Evolutionary conservation across 805 yeast genomes (phyloP), one percentile per base, ranked within the genome.

Genomic region (Teunomyces lycoperdinae): DNA sequence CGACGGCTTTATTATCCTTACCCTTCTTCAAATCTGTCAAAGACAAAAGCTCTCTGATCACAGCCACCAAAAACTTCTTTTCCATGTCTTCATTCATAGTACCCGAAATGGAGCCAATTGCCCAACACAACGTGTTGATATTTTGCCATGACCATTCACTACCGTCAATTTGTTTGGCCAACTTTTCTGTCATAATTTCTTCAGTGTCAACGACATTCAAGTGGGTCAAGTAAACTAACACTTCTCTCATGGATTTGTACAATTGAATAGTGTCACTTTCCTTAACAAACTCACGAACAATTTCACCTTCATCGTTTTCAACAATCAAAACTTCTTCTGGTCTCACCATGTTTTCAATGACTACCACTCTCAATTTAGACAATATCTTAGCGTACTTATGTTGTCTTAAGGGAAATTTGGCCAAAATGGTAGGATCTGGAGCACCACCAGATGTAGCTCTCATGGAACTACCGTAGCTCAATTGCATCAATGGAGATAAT

Each of bases 71-170:
- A 64, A 94, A 94, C 59, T 94, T 80, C 71, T 91, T 94, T 65
- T 94, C 99, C 81, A 92, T 87, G 57, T 90, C 96, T 71, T 94
- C 98, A 63, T 88, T 90, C 99, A 94, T 94, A 1, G 99, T 88
- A 63, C 99, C 98, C 2, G 97, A 89, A 50, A 94, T 94, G 11
- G 98, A 92, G 53, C 99, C 99, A 66, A 94, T 94, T 9, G 99
- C 99, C 99, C 99, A 94, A 75, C 98, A 94, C 55, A 94, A 73
- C 2, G 98, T 94, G 68, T 94, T 94, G 60, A 94, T 86, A 64
- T 92, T 92, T 66, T 90, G 95, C 98, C 99, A 94, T 27, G 97
- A 91, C 99, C 99, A 94, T 72, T 94, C 99, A 47, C 88, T 78
- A 39, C 95, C 98, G 68, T 94, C 98, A 45, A 92, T 84, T 73